Conservation (phyloP, 352 stramenopile species). For the Phytophthora pseudosyringae region DNA sequence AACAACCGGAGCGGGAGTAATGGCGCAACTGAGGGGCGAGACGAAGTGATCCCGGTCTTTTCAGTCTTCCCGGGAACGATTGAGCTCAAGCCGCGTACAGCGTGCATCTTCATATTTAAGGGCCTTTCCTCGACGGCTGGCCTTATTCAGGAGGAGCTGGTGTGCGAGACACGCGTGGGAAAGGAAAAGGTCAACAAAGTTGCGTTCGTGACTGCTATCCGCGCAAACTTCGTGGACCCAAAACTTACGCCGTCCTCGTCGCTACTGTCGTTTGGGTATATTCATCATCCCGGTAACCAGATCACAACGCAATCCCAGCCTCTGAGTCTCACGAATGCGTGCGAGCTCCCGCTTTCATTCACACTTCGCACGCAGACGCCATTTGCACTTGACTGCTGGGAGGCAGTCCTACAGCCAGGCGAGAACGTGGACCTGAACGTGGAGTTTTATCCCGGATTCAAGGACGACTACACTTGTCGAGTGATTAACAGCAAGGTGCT, state of each 20-base stretch:
- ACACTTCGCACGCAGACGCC: constrained; percentile 89
- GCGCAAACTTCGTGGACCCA: constrained; percentile 91
- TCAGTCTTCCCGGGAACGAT: constrained; percentile 92
- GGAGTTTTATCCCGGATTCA: constrained; percentile 94
- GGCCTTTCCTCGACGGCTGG: constrained; percentile 74
- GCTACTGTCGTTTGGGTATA: constrained; percentile 89
- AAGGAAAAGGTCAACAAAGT: constrained; percentile 92
- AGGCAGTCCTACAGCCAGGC: constrained; percentile 84
- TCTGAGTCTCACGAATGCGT: constrained; percentile 89
- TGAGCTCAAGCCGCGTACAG: constrained; percentile 93
- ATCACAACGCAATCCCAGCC: constrained; percentile 73
- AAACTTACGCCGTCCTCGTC: constrained; percentile 78
- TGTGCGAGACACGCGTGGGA: constrained; percentile 92
- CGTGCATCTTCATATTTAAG: constrained; percentile 94
- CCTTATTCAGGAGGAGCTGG: constrained; percentile 79
- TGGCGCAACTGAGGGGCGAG: constrained; percentile 15
- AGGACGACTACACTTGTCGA: constrained; percentile 91
- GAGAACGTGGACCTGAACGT: constrained; percentile 87
- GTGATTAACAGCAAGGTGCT: constrained; percentile 86
- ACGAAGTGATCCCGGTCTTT: constrained; percentile 76
- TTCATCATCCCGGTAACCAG: constrained; percentile 75
- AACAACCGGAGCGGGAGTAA: constrained; percentile 31
- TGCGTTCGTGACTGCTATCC: constrained; percentile 90
- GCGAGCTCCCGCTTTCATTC: constrained; percentile 91
- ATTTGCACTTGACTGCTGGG: constrained; percentile 93